Evolutionary conservation across 2,329 filamentous ascomycete genomes (phyloP), one percentile per base, ranked within the genome.

Genomic region (Cytospora mali): DNA sequence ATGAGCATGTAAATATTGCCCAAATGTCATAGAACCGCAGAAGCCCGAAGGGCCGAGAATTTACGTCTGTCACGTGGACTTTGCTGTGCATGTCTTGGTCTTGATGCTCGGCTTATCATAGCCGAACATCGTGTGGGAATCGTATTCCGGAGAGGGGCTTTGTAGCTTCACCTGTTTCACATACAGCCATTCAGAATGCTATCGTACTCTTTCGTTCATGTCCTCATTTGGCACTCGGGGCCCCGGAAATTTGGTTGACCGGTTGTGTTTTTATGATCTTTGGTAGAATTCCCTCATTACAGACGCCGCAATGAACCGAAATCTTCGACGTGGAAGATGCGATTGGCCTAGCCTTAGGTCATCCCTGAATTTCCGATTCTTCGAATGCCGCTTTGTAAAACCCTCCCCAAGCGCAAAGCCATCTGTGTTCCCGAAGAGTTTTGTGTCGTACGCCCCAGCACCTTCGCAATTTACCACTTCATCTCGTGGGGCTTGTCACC

Each of bases 401-500:
- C 64, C 64, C 57, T 63, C 64, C 64, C 61, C 60, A 63, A 65
- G 55, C 58, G 62, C 58, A 64, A 65, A 65, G 68, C 66, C 62
- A 64, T 54, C 58, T 63, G 58, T 72, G 71, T 70, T 67, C 69
- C 70, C 68, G 67, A 67, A 67, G 66, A 60, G 56, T 63, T 58
- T 63, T 65, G 35, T 56, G 55, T 63, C 64, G 56, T 69, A 67
- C 65, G 61, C 64, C 64, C 61, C 54, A 59, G 42, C 56, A 56
- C 48, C 59, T n/a, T 55, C 52, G 56, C 18, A n/a, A 64, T 88
- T 83, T 97, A 99, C 88, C 94, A 99, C 84, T 92, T 91, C 95
- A 99, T 98, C 89, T 96, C 92, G 85, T 99, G 95, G 83, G 95
- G 95, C 90, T 94, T 93, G 88, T 99, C 94, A 77, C 95, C 95